Evolutionary conservation across 352 stramenopile genomes (phyloP), one percentile per base, ranked within the genome.

Genomic region (Globisporangium okanoganense): DNA sequence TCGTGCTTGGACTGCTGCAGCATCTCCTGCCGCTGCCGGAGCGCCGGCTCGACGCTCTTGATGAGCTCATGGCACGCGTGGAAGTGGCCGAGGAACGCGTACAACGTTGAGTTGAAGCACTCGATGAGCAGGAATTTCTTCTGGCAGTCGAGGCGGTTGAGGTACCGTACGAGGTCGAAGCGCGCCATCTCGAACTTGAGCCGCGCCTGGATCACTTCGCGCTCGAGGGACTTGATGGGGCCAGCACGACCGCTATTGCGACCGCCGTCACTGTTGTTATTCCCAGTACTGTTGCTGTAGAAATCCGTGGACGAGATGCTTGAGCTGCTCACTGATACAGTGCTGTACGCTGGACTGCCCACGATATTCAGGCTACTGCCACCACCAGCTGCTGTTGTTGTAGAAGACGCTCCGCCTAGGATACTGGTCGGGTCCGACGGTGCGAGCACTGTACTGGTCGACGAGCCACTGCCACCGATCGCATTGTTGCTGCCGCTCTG

Each of bases 61-160:
- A 95, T 56, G 2, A 94, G 75, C 49, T 94, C 84, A 47, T 92
- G 81, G 43, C 86, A 90, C 9, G 84, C 82, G 51, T 92, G 84
- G 38, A 91, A 94, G 44, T 95, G 86, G 1, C 80, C 72, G 36
- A 93, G 61, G 22, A 92, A 89, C 3, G 86, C 82, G 47, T 92
- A 93, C 55, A 95, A 35, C 29, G 77, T 88, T 36, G 87, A 90
- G 48, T 94, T 92, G 65, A 93, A 91, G 56, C 81, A 90, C 58
- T 95, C 87, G 33, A 93, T 75, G 9, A 95, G 69, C 22, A 92
- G 66, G 31, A 92, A 82, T 51, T 94, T 95, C 69, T 95, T 95
- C 62, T 88, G 84, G 44, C 76, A 87, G 52, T 95, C 85, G 18
- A 95, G 64, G 0, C 78, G 76, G 56, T 95, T 95, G 44, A 95